Conservation (phyloP, 2,329 filamentous ascomycete genomes). For the Arthrobotrys musiformis region DNA sequence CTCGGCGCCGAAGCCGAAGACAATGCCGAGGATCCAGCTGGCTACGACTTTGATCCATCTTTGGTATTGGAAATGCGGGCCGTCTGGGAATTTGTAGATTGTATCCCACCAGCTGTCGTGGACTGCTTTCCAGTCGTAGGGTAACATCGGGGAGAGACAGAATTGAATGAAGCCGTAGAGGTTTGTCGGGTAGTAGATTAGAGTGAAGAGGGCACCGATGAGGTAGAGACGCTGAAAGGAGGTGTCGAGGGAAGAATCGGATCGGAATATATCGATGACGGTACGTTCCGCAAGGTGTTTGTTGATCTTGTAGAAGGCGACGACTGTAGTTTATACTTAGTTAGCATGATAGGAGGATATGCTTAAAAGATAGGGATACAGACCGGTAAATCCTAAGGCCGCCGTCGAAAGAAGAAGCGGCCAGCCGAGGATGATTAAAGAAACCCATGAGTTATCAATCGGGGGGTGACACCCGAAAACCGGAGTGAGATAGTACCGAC, state of each 20-base stretch:
- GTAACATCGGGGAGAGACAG: conserved; percentile 61
- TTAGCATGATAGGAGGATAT: background rate
- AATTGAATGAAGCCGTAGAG: conserved; percentile 67
- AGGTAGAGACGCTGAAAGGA: conserved; percentile 73
- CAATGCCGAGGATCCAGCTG: conserved; percentile 70
- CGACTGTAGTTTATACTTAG: conserved; percentile 63
- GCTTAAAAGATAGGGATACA: conserved; percentile 57
- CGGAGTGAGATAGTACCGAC: conserved; percentile 70
- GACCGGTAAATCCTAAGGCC: conserved; percentile 70
- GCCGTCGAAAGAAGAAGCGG: conserved; percentile 68
- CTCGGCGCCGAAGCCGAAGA: conserved; percentile 74
- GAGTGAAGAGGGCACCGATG: conserved; percentile 67
- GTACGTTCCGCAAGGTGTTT: conserved; percentile 71
- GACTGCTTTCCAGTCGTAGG: conserved; percentile 68
- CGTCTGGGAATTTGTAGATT: conserved; percentile 66
- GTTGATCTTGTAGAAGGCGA: conserved; percentile 71
- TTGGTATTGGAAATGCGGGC: conserved; percentile 66
- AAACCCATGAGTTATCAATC: conserved; percentile 70
- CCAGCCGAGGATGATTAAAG: conserved; percentile 69
- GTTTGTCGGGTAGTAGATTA: conserved; percentile 68
- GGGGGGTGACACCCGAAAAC: conserved; percentile 71
- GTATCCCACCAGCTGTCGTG: conserved; percentile 68
- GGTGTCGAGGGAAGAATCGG: conserved; percentile 68
- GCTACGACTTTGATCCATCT: conserved; percentile 70
- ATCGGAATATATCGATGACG: conserved; percentile 67